phyloP scores from a whole-genome alignment of 306 rosid genomes.

The Abrus pulchellus region DNA sequence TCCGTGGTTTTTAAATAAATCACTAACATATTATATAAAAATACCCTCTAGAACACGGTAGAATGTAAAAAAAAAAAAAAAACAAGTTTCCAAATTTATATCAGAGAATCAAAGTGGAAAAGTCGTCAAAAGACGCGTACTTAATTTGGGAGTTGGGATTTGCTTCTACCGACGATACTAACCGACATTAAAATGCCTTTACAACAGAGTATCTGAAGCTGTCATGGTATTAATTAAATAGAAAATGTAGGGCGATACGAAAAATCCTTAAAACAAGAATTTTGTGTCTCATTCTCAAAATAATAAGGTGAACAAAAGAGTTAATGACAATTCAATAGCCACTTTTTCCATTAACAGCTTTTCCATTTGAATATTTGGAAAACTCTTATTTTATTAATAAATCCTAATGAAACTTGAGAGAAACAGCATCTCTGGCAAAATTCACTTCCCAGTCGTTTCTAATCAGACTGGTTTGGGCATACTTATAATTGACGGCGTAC shows the following conservation, averaged over 20 bases:
- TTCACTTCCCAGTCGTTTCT: constrained; percentile 62
- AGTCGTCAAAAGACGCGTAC: no score
- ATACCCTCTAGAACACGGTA: no score
- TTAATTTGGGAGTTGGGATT: no score
- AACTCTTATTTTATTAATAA: constrained; percentile 29
- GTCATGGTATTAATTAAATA: not conserved
- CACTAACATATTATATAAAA: no score
- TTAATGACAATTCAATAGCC: constrained; percentile 18
- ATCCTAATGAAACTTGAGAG: constrained; percentile 43
- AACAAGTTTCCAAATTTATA: no score
- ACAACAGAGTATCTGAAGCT: not conserved
- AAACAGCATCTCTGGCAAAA: constrained; percentile 68
- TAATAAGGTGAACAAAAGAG: constrained; percentile 30
- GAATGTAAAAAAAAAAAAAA: no score
- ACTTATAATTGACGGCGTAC: constrained; percentile 43
- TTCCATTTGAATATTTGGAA: constrained; percentile 15
- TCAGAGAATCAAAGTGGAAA: not conserved
- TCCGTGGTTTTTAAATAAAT: no score
- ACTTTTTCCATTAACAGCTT: constrained; percentile 27
- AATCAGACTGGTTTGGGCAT: constrained; percentile 58
- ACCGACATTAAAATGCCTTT: not conserved
- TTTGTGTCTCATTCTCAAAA: constrained; percentile 3
- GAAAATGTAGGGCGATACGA: not conserved
- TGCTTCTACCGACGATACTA: not conserved
- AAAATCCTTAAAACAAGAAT: not conserved